A percentile compares a stretch with the other conserved stretches of the same genome.
Evolutionary conservation across 495 filamentous ascomycete species (phyloP).

Genomic region (Daldinia caldariorum): DNA sequence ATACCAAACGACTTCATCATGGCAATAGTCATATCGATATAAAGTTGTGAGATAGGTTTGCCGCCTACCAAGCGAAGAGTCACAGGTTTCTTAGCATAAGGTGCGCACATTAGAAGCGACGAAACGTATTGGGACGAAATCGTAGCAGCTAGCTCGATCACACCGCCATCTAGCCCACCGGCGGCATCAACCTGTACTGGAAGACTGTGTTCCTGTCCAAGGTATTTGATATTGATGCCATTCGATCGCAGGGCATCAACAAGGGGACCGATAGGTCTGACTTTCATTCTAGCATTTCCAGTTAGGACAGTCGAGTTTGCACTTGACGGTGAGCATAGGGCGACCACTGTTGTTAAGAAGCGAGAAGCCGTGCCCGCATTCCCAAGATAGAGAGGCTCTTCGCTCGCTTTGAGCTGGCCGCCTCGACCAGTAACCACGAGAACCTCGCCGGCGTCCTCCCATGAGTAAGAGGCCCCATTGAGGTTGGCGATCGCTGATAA

Average conservation of each 20-base stretch:
- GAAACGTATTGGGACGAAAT: constrained; percentile 98
- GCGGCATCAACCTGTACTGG: constrained; percentile 85
- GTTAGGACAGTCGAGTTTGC: constrained; percentile 81
- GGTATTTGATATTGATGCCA: constrained; percentile 82
- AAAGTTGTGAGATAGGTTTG: constrained; percentile 94
- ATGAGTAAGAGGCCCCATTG: constrained; percentile 89
- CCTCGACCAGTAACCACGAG: constrained; percentile 91
- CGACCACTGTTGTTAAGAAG: constrained; percentile 92
- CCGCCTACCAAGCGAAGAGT: constrained; percentile 90
- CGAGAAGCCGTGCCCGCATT: constrained; percentile 97
- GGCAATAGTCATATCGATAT: constrained; percentile 97
- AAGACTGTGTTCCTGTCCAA: constrained; percentile 81
- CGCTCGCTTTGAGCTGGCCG: constrained; percentile 80
- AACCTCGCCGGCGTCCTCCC: constrained; percentile 92
- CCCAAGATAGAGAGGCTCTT: constrained; percentile 85
- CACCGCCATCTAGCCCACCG: constrained; percentile 87
- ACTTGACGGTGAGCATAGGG: constrained; percentile 74
- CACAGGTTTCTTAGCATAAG: constrained; percentile 93
- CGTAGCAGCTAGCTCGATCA: constrained; percentile 90
- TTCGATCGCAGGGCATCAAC: constrained; percentile 90
- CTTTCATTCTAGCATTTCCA: constrained; percentile 96
- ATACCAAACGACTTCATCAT: constrained; percentile 98
- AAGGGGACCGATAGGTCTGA: constrained; percentile 90
- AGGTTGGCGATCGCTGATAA: constrained; percentile 84
- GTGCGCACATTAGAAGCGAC: constrained; percentile 94